Evolutionary conservation across 2,329 filamentous ascomycete species (phyloP), one percentile per base, ranked within the genome.

Genomic region (Ceratocystis destructans): DNA sequence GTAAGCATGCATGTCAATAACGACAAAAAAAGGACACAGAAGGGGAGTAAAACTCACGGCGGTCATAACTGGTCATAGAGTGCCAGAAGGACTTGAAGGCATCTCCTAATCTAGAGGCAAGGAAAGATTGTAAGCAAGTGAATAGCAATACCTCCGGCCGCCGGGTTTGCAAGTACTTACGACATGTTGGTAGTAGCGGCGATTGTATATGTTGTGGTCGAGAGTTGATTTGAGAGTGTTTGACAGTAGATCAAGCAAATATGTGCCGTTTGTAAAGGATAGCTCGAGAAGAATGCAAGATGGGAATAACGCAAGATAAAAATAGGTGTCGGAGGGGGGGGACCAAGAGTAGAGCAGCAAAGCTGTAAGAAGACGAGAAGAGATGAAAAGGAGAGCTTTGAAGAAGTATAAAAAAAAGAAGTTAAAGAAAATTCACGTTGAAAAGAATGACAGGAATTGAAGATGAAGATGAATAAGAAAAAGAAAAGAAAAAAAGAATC

Each of bases 51-150:
- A 28, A 78, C 84, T 74, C 77, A 87, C 84, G 84, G 77, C 84
- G 78, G 75, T 87, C 84, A 78, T 87, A 80, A 71, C 84, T 87
- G 76, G 84, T 87, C 83, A 87, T 94, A 71, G 88, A 85, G 81
- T 97, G 94, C 94, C 94, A 99, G 79, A 99, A 93, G 69, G 88
- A 89, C 77, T 88, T 88, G 77, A 94, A 88, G 77, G 87, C 85
- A 72, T 82, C 82, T 72, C 84, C 82, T 73, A 93, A 76, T 73
- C 87, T 87, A 71, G 41, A 61, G 45, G 17, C 15, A 15, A 10
- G 64, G 44, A 57, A 59, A 20, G 25, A 48, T 6, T 61, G 44
- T 65, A 59, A 45, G 45, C 57, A 62, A 59, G 44, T 17, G 22
- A 2, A 41, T 50, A 41, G 61, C 37, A 65, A 31, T 62, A 6